Evolutionary conservation across 441 rosid species (phyloP).

Genomic region (Raphanus hybrid): DNA sequence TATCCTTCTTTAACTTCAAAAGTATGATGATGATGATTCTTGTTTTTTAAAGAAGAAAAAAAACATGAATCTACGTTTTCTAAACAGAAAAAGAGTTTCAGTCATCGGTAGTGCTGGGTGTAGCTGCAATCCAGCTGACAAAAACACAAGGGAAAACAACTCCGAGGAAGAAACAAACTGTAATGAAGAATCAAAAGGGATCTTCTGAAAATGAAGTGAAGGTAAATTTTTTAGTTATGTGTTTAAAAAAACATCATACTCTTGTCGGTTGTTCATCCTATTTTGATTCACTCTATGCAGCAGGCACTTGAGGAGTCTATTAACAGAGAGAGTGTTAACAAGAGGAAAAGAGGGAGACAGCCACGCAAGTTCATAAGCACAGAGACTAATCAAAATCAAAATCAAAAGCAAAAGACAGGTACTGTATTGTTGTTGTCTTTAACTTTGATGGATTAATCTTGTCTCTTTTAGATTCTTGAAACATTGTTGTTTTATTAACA

Average conservation of each 20-base stretch:
- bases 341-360: constrained; percentile 71
- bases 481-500: neutral
- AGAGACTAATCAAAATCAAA: constrained; percentile 14
- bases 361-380: constrained; percentile 50
- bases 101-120: constrained; percentile 34
- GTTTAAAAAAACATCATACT: neutral
- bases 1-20: too few species aligned
- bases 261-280: neutral
- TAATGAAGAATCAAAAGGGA: constrained; percentile 35
- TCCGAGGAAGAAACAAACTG: constrained; percentile 40
- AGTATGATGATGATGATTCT: too few species aligned
- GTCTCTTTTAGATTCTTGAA: neutral
- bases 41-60: too few species aligned
- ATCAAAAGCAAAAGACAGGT: constrained; percentile 43
- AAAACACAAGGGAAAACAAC: constrained; percentile 38
- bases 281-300: neutral
- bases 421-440: too few species aligned
- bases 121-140: constrained; percentile 16
- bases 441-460: too few species aligned
- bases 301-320: constrained; percentile 46
- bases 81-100: constrained; percentile 15
- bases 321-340: constrained; percentile 51
- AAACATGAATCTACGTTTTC: too few species aligned
- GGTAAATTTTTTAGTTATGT: constrained; percentile 23
- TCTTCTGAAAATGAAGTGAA: constrained; percentile 24